These are phyloP conservation scores for Epichloe elymi DNA, from an alignment of 2,329 filamentous ascomycete genomes.

Conservation along the genomic window DNA sequence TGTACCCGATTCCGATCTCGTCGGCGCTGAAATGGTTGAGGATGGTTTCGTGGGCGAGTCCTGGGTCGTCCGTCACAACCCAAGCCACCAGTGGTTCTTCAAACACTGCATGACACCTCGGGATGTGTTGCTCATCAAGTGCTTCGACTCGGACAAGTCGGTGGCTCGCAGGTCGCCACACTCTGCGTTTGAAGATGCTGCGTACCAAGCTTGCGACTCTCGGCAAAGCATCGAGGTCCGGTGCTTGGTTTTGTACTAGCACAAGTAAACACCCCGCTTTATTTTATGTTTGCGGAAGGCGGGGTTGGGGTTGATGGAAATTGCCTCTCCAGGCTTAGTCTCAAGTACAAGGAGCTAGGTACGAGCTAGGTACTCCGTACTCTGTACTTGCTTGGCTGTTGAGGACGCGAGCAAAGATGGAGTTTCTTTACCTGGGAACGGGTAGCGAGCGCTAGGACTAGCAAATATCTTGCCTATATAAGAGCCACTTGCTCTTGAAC, in stretches of 20 bases:
- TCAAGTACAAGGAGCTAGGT: no score
- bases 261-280: no score
- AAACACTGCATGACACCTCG: conserved; percentile 35
- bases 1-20: conserved; percentile 36
- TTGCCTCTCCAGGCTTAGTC: not conserved
- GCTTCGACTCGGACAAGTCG: conserved; percentile 46
- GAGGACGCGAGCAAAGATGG: no score
- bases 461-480: no score
- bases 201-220: conserved; percentile 39
- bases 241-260: conserved; percentile 47
- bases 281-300: not conserved
- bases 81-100: conserved; percentile 38
- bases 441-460: no score
- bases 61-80: conserved; percentile 28
- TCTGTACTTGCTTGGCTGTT: no score
- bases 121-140: conserved; percentile 47
- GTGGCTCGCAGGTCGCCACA: conserved; percentile 41
- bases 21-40: conserved; percentile 36
- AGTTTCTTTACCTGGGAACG: no score
- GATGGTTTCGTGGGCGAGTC: conserved; percentile 36
- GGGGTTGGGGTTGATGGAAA: not conserved
- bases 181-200: conserved; percentile 36
- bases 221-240: conserved; percentile 53
- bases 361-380: no score
- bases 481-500: no score